Conservation (phyloP, 345 rosid genomes). For the Salix udensis region DNA sequence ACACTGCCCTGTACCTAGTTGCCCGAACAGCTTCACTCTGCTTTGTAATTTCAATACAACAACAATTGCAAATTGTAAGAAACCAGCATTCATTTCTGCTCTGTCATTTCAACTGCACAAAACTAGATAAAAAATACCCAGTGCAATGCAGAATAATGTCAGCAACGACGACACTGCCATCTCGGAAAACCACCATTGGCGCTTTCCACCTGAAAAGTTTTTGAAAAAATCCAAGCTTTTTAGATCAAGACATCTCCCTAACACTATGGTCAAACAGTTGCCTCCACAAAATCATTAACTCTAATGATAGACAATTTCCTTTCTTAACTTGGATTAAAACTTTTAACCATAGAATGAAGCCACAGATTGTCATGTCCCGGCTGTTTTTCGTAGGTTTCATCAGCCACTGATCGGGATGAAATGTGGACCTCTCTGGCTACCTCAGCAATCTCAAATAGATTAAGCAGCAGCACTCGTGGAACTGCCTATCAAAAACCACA, state of each 20-base stretch:
- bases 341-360: conserved; percentile 73
- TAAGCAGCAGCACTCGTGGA: conserved; percentile 62
- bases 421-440: conserved; percentile 74
- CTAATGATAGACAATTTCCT: not conserved
- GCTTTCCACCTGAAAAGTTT: conserved; percentile 51
- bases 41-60: too few species aligned
- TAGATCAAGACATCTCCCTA: conserved; percentile 12
- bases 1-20: too few species aligned
- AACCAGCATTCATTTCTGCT: too few species aligned
- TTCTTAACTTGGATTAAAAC: not conserved
- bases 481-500: conserved; percentile 56
- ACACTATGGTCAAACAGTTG: not conserved
- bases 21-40: too few species aligned
- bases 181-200: conserved; percentile 48
- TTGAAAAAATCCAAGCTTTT: conserved; percentile 9
- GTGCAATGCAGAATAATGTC: conserved; percentile 80
- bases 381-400: conserved; percentile 34
- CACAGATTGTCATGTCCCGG: conserved; percentile 45
- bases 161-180: conserved; percentile 43
- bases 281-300: not conserved
- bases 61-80: too few species aligned
- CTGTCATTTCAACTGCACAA: too few species aligned
- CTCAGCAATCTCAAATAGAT: conserved; percentile 49
- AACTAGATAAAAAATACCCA: conserved; percentile 39
- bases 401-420: conserved; percentile 46